phyloP scores from a whole-genome alignment of 129 eudicot species.

The Escallonia herrerae region DNA sequence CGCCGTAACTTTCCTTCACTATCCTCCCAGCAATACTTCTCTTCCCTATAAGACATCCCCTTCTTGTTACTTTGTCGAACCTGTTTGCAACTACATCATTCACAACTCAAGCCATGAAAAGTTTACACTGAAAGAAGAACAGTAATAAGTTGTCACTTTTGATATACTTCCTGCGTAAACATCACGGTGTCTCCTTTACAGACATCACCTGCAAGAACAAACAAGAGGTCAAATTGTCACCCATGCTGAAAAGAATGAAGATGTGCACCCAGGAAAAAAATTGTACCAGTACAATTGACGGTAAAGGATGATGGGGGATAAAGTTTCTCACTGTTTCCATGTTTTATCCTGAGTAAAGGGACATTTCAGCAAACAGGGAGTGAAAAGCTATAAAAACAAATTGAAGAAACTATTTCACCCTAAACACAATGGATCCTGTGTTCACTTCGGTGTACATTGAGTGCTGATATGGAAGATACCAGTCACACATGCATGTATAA shows the following conservation, averaged over 20 bases:
- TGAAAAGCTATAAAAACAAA: too few species aligned
- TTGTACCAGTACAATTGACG: conserved; percentile 72
- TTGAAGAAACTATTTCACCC: too few species aligned
- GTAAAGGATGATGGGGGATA: conserved; percentile 78
- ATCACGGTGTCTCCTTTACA: conserved; percentile 84
- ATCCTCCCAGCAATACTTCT: conserved; percentile 77
- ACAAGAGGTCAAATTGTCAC: neutral
- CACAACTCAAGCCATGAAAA: neutral
- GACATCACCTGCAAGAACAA: conserved; percentile 57
- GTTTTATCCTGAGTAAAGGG: conserved; percentile 43
- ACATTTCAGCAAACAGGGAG: neutral
- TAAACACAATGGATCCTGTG: too few species aligned
- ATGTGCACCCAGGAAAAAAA: neutral
- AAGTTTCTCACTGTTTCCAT: conserved; percentile 51
- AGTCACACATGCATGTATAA: too few species aligned
- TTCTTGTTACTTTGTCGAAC: conserved; percentile 38
- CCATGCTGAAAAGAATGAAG: neutral
- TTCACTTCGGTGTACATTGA: too few species aligned
- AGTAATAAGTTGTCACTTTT: conserved; percentile 22
- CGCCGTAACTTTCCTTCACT: conserved; percentile 84
- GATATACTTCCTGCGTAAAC: conserved; percentile 65
- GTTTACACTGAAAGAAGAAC: neutral
- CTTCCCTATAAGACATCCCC: conserved; percentile 36
- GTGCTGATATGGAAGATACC: too few species aligned
- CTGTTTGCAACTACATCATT: conserved; percentile 16